phyloP scores from a whole-genome alignment of 108 stramenopile species.

The Mayamaea pseudoterrestris region DNA sequence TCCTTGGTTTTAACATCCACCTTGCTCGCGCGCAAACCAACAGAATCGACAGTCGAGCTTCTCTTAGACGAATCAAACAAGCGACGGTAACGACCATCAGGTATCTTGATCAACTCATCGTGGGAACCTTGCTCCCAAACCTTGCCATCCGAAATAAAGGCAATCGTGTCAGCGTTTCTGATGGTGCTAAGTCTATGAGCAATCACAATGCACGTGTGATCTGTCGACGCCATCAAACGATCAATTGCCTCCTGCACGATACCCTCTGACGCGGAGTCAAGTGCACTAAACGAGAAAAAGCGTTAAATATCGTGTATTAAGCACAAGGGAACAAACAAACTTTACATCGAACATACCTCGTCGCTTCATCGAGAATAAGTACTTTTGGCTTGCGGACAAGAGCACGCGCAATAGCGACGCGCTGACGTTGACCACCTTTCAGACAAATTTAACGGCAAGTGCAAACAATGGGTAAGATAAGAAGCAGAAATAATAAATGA shows the following conservation, averaged over 20 bases:
- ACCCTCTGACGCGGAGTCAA: slow-evolving; percentile 74
- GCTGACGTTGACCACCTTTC: slow-evolving; percentile 59
- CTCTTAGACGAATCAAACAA: slow-evolving; percentile 32
- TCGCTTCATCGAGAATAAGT: slow-evolving; percentile 85
- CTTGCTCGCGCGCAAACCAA: slow-evolving; percentile 10
- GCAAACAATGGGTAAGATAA: too few species aligned
- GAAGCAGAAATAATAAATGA: too few species aligned
- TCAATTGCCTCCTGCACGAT: slow-evolving; percentile 82
- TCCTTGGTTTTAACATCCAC: slow-evolving; percentile 11
- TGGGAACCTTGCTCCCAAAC: slow-evolving; percentile 46
- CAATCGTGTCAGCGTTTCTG: slow-evolving; percentile 64
- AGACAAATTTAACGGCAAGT: slow-evolving; percentile 38
- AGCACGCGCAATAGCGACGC: slow-evolving; percentile 82
- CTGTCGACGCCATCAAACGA: slow-evolving; percentile 42
- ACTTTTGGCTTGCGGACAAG: slow-evolving; percentile 67
- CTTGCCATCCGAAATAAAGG: slow-evolving; percentile 47
- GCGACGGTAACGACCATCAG: slow-evolving; percentile 38
- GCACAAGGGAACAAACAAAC: neutral
- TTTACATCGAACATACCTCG: slow-evolving; percentile 4
- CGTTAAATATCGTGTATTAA: neutral
- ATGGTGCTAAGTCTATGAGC: slow-evolving; percentile 80
- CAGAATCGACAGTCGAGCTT: slow-evolving; percentile 10
- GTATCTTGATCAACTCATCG: slow-evolving; percentile 33
- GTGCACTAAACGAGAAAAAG: slow-evolving; percentile 19
- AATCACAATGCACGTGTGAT: slow-evolving; percentile 69